Evolutionary conservation across 306 rosid species (phyloP).

Genomic region (Inga leiocalycina): DNA sequence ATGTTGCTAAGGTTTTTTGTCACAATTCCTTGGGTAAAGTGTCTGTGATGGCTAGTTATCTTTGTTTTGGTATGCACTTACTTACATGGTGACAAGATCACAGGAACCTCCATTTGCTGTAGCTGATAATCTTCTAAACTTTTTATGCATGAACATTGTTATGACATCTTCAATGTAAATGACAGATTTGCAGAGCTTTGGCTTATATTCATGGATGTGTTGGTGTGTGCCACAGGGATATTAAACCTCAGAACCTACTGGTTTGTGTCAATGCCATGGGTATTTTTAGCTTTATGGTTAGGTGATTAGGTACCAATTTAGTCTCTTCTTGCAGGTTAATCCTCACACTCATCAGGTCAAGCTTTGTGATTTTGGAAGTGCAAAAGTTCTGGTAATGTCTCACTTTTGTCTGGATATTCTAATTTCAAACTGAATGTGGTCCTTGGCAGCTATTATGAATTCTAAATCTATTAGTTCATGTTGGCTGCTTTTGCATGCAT

Average conservation of each 20-base stretch:
- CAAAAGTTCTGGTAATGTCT: conserved; percentile 73
- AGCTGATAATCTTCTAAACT: not conserved
- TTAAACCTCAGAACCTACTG: conserved; percentile 71
- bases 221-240: conserved; percentile 70
- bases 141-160: conserved; percentile 7
- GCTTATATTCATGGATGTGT: conserved; percentile 71
- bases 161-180: conserved; percentile 1
- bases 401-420: conserved; percentile 22
- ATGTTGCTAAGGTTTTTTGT: not conserved
- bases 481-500: not conserved
- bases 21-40: not conserved
- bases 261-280: conserved; percentile 37
- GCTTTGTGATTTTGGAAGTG: conserved; percentile 70
- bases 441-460: not conserved
- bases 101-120: not conserved
- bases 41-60: not conserved
- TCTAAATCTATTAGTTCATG: not conserved
- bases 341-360: conserved; percentile 59
- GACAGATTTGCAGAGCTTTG: conserved; percentile 72
- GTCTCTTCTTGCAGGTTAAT: conserved; percentile 56
- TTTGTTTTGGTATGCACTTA: not conserved
- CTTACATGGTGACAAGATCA: not conserved
- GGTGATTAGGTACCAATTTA: conserved; percentile 6
- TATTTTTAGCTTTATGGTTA: not conserved
- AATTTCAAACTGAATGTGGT: not conserved